Conservation (phyloP, 1,284 basidiomycete species). For the Flammula alnicola region DNA sequence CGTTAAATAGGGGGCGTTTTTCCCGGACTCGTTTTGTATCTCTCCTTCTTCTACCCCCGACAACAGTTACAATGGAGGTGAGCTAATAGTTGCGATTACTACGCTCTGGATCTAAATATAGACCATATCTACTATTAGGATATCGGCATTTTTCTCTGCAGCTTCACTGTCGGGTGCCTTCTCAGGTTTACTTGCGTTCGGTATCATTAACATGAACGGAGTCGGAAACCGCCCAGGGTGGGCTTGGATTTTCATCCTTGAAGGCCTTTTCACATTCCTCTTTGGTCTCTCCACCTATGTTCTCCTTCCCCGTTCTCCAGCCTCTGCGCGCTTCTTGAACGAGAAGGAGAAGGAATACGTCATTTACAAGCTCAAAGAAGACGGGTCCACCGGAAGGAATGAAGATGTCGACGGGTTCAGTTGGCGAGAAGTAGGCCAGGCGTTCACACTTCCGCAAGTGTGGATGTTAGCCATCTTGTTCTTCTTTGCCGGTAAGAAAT, state of each 20-base stretch:
- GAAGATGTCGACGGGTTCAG: conserved; percentile 38
- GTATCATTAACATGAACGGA: conserved; percentile 42
- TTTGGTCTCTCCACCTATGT: conserved; percentile 42
- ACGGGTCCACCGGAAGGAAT: conserved; percentile 36
- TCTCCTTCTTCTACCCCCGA: conserved; percentile 37
- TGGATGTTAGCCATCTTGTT: conserved; percentile 40
- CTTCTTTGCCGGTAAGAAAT: conserved; percentile 39
- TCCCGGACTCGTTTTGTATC: conserved; percentile 39
- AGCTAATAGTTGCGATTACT: not conserved
- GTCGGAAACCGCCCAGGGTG: conserved; percentile 43
- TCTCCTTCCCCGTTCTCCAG: conserved; percentile 43
- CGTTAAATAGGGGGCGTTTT: conserved; percentile 30
- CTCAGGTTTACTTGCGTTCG: conserved; percentile 43
- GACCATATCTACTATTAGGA: conserved; percentile 28
- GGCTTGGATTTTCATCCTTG: conserved; percentile 52
- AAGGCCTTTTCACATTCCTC: conserved; percentile 42
- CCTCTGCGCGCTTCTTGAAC: conserved; percentile 34
- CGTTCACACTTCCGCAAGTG: conserved; percentile 42
- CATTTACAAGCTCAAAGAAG: conserved; percentile 35
- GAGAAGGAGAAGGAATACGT: conserved; percentile 43
- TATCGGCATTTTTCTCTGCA: conserved; percentile 40
- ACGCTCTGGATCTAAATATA: not conserved
- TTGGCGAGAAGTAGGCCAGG: conserved; percentile 42
- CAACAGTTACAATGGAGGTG: conserved; percentile 21
- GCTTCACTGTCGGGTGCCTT: conserved; percentile 40